Evolutionary conservation across 345 rosid species (phyloP).

Genomic region (Pugionium cornutum): DNA sequence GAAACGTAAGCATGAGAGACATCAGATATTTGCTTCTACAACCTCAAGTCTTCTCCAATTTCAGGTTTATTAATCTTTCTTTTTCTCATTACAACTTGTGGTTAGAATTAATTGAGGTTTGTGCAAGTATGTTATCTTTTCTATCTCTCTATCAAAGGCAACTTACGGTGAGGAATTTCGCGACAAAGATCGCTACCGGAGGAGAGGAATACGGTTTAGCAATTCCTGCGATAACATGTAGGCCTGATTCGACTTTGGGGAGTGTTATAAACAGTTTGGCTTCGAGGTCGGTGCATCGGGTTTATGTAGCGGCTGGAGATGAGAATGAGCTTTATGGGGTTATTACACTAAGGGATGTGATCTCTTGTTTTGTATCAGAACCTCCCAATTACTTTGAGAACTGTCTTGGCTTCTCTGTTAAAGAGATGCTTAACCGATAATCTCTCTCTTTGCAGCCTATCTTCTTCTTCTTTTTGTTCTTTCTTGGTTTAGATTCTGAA

Average conservation of each 20-base stretch:
- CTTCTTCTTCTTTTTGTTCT: conserved; percentile 17
- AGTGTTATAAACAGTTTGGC: conserved; percentile 71
- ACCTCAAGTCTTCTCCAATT: conserved; percentile 74
- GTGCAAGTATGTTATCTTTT: neutral
- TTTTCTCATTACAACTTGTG: neutral
- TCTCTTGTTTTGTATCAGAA: conserved; percentile 79
- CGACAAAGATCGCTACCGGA: conserved; percentile 47
- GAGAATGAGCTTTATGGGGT: conserved; percentile 70
- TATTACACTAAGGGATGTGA: conserved; percentile 85
- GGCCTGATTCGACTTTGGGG: conserved; percentile 58
- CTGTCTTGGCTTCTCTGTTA: conserved; percentile 59
- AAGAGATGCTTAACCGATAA: conserved; percentile 56
- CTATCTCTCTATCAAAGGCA: conserved; percentile 48
- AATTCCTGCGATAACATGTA: conserved; percentile 64
- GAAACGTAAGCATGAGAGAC: conserved; percentile 58
- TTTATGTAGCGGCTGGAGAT: conserved; percentile 54
- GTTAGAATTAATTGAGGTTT: no score
- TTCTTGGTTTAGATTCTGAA: no score
- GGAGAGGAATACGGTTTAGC: conserved; percentile 49
- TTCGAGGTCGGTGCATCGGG: conserved; percentile 66
- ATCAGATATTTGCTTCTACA: conserved; percentile 70
- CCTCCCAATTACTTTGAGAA: conserved; percentile 69
- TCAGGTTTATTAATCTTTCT: conserved; percentile 65
- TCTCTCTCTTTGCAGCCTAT: neutral
- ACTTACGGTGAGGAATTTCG: conserved; percentile 63